Conservation (phyloP, 768 basidiomycete genomes). For the Sutorius australiensis region DNA sequence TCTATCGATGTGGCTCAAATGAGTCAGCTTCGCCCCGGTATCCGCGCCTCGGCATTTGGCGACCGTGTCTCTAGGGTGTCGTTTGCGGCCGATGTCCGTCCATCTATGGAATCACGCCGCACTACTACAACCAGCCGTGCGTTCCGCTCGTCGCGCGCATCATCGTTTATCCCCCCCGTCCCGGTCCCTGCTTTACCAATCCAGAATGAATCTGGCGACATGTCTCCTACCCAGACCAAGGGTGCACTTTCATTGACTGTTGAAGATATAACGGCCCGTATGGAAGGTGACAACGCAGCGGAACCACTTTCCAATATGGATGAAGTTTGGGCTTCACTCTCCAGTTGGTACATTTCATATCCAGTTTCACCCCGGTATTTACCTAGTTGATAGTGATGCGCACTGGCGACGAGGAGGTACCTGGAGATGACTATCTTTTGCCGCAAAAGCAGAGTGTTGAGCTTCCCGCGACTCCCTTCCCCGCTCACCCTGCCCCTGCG, state of each 20-base stretch:
- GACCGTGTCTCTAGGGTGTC: slow-evolving; percentile 62
- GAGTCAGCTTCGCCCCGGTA: slow-evolving; percentile 51
- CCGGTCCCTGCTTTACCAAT: slow-evolving; percentile 23
- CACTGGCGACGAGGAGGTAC: slow-evolving; percentile 39
- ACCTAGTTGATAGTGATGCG: slow-evolving; percentile 60
- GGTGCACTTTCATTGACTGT: slow-evolving; percentile 45
- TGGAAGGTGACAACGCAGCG: slow-evolving; percentile 35
- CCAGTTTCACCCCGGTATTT: slow-evolving; percentile 1
- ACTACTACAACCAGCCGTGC: slow-evolving; percentile 39
- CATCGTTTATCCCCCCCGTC: slow-evolving; percentile 40
- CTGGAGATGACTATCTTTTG: slow-evolving; percentile 46
- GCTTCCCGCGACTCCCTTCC: slow-evolving; percentile 33
- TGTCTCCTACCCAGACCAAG: slow-evolving; percentile 44
- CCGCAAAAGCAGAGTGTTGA: slow-evolving; percentile 24
- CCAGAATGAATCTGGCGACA: slow-evolving; percentile 25
- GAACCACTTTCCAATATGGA: slow-evolving; percentile 42
- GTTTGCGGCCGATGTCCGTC: slow-evolving; percentile 60
- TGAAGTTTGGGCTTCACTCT: slow-evolving; percentile 66
- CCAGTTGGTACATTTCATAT: slow-evolving; percentile 41
- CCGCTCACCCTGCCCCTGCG: slow-evolving; percentile 28
- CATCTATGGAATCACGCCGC: slow-evolving; percentile 43
- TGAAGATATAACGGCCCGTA: slow-evolving; percentile 59
- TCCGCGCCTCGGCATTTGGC: slow-evolving; percentile 46
- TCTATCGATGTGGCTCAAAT: slow-evolving; percentile 37
- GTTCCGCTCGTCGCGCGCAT: slow-evolving; percentile 42